Evolutionary conservation across 2,329 filamentous ascomycete genomes (phyloP).

Genomic region (Epichloe coenophiala): DNA sequence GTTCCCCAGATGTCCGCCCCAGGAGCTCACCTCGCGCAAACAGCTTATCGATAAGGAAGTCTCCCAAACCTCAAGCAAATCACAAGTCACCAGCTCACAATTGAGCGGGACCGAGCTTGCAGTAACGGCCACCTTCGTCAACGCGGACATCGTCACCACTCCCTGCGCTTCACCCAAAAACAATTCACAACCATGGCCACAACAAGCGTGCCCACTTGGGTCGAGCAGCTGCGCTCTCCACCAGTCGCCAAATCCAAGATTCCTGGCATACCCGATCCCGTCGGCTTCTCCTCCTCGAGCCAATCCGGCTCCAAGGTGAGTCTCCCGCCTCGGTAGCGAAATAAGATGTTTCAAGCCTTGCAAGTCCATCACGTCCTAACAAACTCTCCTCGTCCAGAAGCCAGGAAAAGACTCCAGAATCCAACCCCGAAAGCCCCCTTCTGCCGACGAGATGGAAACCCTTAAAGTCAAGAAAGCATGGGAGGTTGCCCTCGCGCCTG

Average conservation of each 20-base stretch:
- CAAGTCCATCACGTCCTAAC: not conserved
- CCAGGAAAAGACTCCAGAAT: conserved; percentile 36
- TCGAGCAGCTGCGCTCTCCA: conserved; percentile 61
- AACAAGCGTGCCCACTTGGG: conserved; percentile 56
- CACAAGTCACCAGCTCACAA: not conserved
- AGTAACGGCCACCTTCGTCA: not conserved
- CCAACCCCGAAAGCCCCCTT: conserved; percentile 51
- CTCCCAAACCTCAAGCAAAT: not conserved
- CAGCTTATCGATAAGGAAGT: conserved; percentile 4
- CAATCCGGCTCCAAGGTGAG: conserved; percentile 43
- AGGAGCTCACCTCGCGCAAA: not conserved
- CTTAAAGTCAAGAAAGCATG: conserved; percentile 98
- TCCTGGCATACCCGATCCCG: conserved; percentile 64
- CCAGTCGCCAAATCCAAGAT: conserved; percentile 54
- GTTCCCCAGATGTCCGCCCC: not conserved
- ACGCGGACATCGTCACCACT: not conserved
- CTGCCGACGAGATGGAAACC: conserved; percentile 78
- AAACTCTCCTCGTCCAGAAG: conserved; percentile 23
- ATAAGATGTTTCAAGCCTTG: not conserved
- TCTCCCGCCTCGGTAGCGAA: not conserved
- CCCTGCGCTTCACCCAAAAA: not conserved
- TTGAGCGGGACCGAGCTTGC: not conserved
- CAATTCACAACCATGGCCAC: conserved; percentile 13
- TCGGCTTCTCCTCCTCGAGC: conserved; percentile 59
- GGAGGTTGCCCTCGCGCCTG: conserved; percentile 87